These are phyloP conservation scores for Allomyces javanicus DNA, from an alignment of 192 early-diverging fungal species.

Conservation along the genomic window DNA sequence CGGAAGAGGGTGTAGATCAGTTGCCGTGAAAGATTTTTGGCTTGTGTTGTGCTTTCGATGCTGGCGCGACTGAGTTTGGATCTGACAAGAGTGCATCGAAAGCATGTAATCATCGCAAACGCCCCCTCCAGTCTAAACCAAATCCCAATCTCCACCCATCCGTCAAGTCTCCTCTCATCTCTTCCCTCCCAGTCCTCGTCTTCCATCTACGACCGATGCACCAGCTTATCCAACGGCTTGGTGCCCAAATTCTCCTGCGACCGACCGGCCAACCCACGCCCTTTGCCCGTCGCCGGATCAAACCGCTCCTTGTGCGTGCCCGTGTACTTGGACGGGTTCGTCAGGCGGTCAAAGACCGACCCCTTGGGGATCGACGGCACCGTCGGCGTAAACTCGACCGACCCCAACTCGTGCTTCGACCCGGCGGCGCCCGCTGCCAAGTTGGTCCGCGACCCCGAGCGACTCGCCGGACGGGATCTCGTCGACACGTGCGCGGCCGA, in stretches of 20 bases:
- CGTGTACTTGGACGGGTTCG: constrained; percentile 1
- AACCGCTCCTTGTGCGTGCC: constrained; percentile 2
- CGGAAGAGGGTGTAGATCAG: too few relatives aligned
- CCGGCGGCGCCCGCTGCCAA: not conserved
- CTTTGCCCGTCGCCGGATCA: constrained; percentile 1
- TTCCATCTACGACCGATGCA: not conserved
- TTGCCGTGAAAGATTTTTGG: too few relatives aligned
- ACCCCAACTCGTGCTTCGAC: not conserved
- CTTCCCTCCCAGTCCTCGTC: too few relatives aligned
- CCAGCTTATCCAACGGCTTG: not conserved
- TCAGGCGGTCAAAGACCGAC: constrained; percentile 2
- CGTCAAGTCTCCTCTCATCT: too few relatives aligned
- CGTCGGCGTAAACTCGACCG: not conserved
- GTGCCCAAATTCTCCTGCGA: not conserved
- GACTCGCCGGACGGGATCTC: too few relatives aligned
- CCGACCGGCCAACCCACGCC: not conserved
- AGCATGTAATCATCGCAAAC: too few relatives aligned
- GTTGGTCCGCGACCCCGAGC: not conserved
- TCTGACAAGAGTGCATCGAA: too few relatives aligned
- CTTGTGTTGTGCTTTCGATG: too few relatives aligned
- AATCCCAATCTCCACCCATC: too few relatives aligned
- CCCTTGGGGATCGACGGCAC: not conserved
- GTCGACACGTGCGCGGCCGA: too few relatives aligned
- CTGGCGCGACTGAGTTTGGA: too few relatives aligned
- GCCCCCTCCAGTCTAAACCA: too few relatives aligned